Evolutionary conservation across 2,329 filamentous ascomycete genomes (phyloP), one percentile per base, ranked within the genome.

Genomic region (Aureobasidium pullulans): DNA sequence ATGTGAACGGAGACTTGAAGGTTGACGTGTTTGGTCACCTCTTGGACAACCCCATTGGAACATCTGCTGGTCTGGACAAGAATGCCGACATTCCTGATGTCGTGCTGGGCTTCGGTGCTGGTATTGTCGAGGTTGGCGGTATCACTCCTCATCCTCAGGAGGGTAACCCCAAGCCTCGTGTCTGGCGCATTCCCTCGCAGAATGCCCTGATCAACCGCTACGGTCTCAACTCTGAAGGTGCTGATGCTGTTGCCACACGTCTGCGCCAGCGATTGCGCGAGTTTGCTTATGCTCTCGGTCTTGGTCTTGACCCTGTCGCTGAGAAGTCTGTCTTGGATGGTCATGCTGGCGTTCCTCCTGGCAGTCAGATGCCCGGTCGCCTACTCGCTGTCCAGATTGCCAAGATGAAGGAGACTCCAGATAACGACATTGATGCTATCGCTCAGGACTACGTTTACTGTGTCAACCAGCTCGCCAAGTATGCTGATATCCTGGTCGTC

Each of bases 31-130:
- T 96, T 70, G 90, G 88, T 37, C 83, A 87, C 62, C 80, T 77
- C 4, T 76, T 99, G 48, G 79, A 83, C 67, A 97, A 96, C 74
- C 94, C 94, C 1, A 85, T 99, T 67, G 94, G 88, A 60, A 96
- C 95, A 63, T 95, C 90, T n/a, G 94, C 90, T 5, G 94, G 94
- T 9, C 84, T 99, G 44, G 94, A 97, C 77, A 97, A 99, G 79
- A 84, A 96, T 69, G 94, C 87, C 57, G 90, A 96, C 63, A 86
- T 97, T 57, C 89, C 92, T 1, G 88, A 93, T 67, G 82, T 86
- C 13, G 79, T 99, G 37, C 89, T 97, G 70, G 90, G 86, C 7
- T 77, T 96, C 3, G 94, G 94, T 34, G 86, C 93, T 28, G 87
- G 85, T 3, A 81, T 97, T 39, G 90, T 99, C 32, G 94, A 99